These are phyloP conservation scores for Ceratonia siliqua DNA, from an alignment of 306 rosid species.

Conservation along the genomic window DNA sequence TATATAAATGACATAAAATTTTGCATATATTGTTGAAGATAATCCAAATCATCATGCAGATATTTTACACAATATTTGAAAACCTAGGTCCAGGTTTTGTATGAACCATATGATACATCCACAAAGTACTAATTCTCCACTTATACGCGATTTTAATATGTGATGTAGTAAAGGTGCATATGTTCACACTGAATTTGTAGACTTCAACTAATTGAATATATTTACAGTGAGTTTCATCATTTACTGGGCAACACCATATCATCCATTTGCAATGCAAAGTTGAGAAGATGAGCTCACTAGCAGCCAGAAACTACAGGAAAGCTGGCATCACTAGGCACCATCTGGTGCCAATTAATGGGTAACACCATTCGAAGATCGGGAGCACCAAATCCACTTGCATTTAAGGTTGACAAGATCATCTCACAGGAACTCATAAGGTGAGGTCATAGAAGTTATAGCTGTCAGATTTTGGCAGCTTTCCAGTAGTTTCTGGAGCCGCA, in stretches of 20 bases:
- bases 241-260: too few relatives aligned
- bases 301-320: too few relatives aligned
- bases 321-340: too few relatives aligned
- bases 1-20: background rate
- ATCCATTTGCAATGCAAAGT: background rate
- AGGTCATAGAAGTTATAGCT: background rate
- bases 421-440: background rate
- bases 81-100: background rate
- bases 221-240: too few relatives aligned
- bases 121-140: background rate
- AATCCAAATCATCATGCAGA: background rate
- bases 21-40: background rate
- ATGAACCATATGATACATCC: background rate
- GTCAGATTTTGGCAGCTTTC: background rate
- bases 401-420: background rate
- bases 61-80: background rate
- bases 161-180: background rate
- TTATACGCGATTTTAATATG: background rate
- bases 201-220: background rate
- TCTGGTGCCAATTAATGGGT: constrained; percentile 5
- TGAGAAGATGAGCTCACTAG: background rate
- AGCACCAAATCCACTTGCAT: constrained; percentile 29
- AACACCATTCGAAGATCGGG: background rate
- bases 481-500: background rate
- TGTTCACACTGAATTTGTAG: constrained; percentile 6